Percentiles rank a stretch among this genome's conserved stretches.
phyloP scores from a whole-genome alignment of 2,329 filamentous ascomycete genomes.

The Phaeosphaeriaceae sp. region DNA sequence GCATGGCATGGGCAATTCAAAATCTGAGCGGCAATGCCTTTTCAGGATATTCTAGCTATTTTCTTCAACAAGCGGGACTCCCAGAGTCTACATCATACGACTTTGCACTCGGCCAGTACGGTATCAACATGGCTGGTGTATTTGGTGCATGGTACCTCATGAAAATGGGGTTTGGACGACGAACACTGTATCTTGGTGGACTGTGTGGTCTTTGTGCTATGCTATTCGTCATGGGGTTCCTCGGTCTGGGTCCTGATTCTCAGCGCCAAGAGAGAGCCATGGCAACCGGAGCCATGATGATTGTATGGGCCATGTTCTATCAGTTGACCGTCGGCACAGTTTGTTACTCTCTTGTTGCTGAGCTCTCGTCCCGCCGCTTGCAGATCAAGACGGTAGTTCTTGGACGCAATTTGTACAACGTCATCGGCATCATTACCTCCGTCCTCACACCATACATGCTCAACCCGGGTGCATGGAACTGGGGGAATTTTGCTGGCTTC shows the following conservation, averaged over 20 bases:
- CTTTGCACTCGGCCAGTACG: constrained; percentile 63
- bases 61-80: constrained; percentile 57
- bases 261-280: constrained; percentile 68
- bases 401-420: constrained; percentile 76
- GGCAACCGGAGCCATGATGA: constrained; percentile 84
- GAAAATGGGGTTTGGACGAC: constrained; percentile 74
- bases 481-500: constrained; percentile 86
- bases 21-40: constrained; percentile 56
- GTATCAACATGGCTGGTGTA: constrained; percentile 78
- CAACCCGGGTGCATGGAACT: constrained; percentile 85
- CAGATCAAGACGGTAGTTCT: constrained; percentile 93
- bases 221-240: constrained; percentile 83
- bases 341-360: constrained; percentile 8
- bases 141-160: constrained; percentile 84
- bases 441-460: constrained; percentile 92
- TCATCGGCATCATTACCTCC: constrained; percentile 80
- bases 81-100: constrained; percentile 51
- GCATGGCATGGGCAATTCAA: constrained; percentile 59
- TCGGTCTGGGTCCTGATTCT: constrained; percentile 71
- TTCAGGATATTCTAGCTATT: constrained; percentile 57
- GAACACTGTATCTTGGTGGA: constrained; percentile 77
- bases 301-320: constrained; percentile 43
- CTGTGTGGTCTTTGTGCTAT: constrained; percentile 72
- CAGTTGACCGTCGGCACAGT: constrained; percentile 8
- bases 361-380: constrained; percentile 4